Conservation (phyloP, 2,329 filamentous ascomycete species). For the Colletotrichum sidae region DNA sequence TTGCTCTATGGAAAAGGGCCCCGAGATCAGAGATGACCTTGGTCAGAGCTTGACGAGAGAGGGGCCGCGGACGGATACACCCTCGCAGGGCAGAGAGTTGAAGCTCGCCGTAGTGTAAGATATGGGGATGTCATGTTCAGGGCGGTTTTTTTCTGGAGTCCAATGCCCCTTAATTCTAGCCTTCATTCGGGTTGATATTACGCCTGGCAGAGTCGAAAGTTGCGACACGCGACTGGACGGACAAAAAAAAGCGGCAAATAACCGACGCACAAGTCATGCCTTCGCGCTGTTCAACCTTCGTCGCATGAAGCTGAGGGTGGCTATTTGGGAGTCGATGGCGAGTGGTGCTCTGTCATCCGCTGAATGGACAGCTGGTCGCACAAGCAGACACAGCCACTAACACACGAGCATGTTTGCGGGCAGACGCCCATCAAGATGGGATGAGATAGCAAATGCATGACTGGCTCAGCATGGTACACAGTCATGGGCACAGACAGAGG, state of each 20-base stretch:
- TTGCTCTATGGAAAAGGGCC: slow-evolving; percentile 9
- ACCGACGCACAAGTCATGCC: slow-evolving; percentile 18
- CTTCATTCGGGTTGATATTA: slow-evolving; percentile 8
- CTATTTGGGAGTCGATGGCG: slow-evolving; percentile 22
- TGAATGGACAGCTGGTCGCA: slow-evolving; percentile 23
- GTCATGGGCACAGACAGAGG: slow-evolving; percentile 28
- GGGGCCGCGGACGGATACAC: slow-evolving; percentile 15
- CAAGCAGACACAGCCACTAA: neutral
- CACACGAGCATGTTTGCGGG: slow-evolving; percentile 24
- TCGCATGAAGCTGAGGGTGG: slow-evolving; percentile 30
- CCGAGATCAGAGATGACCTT: slow-evolving; percentile 14
- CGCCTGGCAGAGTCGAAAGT: neutral
- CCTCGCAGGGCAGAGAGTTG: slow-evolving; percentile 4
- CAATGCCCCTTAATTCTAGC: slow-evolving; percentile 17
- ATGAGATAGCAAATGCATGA: slow-evolving; percentile 26
- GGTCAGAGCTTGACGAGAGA: slow-evolving; percentile 13
- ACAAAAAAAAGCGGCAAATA: slow-evolving; percentile 20
- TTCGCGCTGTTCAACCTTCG: too few relatives aligned
- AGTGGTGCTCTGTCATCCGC: slow-evolving; percentile 32
- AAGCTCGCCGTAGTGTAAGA: slow-evolving; percentile 11
- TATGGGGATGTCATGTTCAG: slow-evolving; percentile 12
- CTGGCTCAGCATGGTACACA: slow-evolving; percentile 23
- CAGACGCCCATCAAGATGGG: slow-evolving; percentile 12
- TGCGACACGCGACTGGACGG: slow-evolving; percentile 9
- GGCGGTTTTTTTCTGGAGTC: neutral